A percentile compares a stretch with the other conserved stretches of the same genome.
Conservation (phyloP, 2,329 filamentous ascomycete species). For the Orbilia javanica region DNA sequence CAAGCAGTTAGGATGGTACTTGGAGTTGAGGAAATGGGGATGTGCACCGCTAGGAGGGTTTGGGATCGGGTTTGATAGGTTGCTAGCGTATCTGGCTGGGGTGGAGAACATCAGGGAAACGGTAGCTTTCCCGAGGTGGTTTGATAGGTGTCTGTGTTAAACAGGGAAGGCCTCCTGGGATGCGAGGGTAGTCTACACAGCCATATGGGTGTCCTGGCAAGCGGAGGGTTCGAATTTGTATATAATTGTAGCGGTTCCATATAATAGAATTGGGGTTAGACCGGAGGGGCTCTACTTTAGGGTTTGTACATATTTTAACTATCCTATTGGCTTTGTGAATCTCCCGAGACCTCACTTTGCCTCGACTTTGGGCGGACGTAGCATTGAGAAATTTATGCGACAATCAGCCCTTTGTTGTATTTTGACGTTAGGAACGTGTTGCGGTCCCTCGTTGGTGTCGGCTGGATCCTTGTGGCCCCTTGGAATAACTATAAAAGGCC, state of each 20-base stretch:
- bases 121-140: conserved; percentile 84
- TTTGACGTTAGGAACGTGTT: neutral
- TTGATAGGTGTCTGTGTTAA: conserved; percentile 74
- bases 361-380: no score
- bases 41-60: conserved; percentile 92
- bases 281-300: neutral
- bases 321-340: neutral
- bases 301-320: neutral
- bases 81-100: conserved; percentile 85
- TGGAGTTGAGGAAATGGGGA: conserved; percentile 89
- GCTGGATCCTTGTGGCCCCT: no score
- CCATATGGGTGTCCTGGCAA: no score
- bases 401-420: neutral
- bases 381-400: neutral
- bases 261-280: neutral
- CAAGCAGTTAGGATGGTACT: conserved; percentile 82
- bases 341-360: neutral
- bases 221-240: no score
- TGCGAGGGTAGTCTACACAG: neutral
- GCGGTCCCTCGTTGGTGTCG: neutral
- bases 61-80: conserved; percentile 87
- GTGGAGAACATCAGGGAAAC: conserved; percentile 86
- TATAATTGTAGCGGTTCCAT: neutral
- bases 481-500: neutral
- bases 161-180: neutral